phyloP scores from a whole-genome alignment of 352 stramenopile genomes.

The Phytophthora cryptogea region DNA sequence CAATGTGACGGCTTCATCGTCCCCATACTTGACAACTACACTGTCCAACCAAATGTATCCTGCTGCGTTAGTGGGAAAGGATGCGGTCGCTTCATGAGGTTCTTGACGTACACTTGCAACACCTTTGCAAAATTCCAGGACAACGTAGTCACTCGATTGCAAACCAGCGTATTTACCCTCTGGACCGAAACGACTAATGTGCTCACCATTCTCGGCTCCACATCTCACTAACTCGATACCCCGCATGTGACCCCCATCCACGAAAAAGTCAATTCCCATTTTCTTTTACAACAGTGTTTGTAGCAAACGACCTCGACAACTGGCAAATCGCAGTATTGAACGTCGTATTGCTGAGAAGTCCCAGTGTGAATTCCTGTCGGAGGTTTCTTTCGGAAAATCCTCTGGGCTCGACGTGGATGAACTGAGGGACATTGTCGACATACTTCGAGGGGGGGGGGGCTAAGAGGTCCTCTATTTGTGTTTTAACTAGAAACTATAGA shows the following conservation, averaged over 20 bases:
- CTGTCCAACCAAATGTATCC: not conserved
- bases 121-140: conserved; percentile 1
- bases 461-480: too few relatives aligned
- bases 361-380: not conserved
- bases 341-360: not conserved
- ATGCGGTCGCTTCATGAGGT: not conserved
- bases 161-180: conserved; percentile 3
- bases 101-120: not conserved
- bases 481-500: too few relatives aligned
- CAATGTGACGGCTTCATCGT: not conserved
- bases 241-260: not conserved
- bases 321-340: not conserved
- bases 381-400: conserved; percentile 1
- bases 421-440: not conserved
- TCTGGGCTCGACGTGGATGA: conserved; percentile 1
- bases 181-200: conserved; percentile 1
- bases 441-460: too few relatives aligned
- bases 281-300: not conserved
- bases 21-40: conserved; percentile 2
- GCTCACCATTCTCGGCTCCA: not conserved
- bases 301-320: conserved; percentile 2
- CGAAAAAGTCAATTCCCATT: conserved; percentile 1
- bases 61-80: not conserved
- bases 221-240: not conserved
- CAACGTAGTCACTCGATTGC: conserved; percentile 2